Percentiles rank a stretch among this genome's conserved stretches.
These are phyloP conservation scores for Nigrograna mackinnonii DNA, from an alignment of 2,329 filamentous ascomycete species.

Conservation along the genomic window DNA sequence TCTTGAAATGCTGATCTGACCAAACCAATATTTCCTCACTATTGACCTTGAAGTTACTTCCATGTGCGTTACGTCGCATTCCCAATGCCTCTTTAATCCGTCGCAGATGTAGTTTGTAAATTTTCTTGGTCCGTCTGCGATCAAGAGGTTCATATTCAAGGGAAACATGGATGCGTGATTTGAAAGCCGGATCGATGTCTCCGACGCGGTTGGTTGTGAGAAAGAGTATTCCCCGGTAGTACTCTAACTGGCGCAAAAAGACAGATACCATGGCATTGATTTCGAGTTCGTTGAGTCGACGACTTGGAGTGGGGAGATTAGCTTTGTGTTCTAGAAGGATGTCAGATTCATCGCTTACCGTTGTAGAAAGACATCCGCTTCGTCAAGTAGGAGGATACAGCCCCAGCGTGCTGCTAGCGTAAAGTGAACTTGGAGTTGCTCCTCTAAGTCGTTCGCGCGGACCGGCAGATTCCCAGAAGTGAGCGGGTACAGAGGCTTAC, in stretches of 20 bases:
- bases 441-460: constrained; percentile 43
- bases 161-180: constrained; percentile 49
- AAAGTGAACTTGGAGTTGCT: constrained; percentile 37
- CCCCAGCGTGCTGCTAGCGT: constrained; percentile 20
- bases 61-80: not conserved
- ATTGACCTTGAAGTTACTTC: constrained; percentile 1
- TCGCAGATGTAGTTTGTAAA: constrained; percentile 4
- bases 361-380: constrained; percentile 43
- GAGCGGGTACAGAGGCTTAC: constrained; percentile 51
- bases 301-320: too few relatives aligned
- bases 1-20: constrained; percentile 3
- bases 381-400: constrained; percentile 39
- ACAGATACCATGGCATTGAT: constrained; percentile 15
- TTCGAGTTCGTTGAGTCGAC: not conserved
- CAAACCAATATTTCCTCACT: constrained; percentile 5
- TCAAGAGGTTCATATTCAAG: constrained; percentile 46
- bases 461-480: constrained; percentile 52
- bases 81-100: constrained; percentile 3
- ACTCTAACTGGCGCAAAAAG: constrained; percentile 8
- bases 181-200: constrained; percentile 48
- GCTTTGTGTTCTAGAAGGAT: too few relatives aligned
- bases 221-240: constrained; percentile 33
- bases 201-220: constrained; percentile 38
- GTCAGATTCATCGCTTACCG: too few relatives aligned
- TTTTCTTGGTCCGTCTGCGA: constrained; percentile 3